Evolutionary conservation across 164 flowering plant species (phyloP), one percentile per base, ranked within the genome.

Genomic region (Protea cynaroides): DNA sequence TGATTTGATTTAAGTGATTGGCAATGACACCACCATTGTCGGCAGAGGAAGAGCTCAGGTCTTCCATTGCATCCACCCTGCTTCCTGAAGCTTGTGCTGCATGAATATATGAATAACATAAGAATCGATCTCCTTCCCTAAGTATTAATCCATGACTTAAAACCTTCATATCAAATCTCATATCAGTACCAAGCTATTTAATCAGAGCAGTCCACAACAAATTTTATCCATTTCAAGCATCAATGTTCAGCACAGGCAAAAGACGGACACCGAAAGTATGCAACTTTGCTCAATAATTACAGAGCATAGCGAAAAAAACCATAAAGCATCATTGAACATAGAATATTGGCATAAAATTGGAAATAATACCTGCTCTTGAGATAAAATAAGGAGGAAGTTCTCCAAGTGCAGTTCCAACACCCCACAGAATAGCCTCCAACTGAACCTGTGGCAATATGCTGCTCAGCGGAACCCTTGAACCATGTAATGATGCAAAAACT

Each of bases 331-430:
- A 8, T 40, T n/a, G n/a, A n/a, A n/a, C n/a, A n/a, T n/a, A n/a
- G 15, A 49, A 49, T 29, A 29, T 49, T 19, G 23, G 53, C 36
- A 43, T 17, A 3, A 4, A 61, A 65, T 11, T 61, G 40, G n/a
- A 40, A 51, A 4, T 60, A 50, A 47, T 78, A 92, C 98, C 98
- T 76, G 98, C 98, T 73, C 90, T 83, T 67, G 98, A 93, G 74
- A 93, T 88, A 69, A 93, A 93, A 78, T 93, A 93, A 9, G 98
- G 96, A 69, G 98, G 98, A 72, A 93, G 94, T 79, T 93, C 98
- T 61, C 98, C 98, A 63, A 93, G 88, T n/a, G 97, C 96, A 70
- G 96, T 93, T 64, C 98, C 98, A 71, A 93, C 15, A 25, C 98
- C 98, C 98, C 98, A 93, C 4, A 93, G 69, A 69, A 93, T 66